Evolutionary conservation across 2,329 filamentous ascomycete species (phyloP).

Genomic region (Colletotrichum noveboracense): DNA sequence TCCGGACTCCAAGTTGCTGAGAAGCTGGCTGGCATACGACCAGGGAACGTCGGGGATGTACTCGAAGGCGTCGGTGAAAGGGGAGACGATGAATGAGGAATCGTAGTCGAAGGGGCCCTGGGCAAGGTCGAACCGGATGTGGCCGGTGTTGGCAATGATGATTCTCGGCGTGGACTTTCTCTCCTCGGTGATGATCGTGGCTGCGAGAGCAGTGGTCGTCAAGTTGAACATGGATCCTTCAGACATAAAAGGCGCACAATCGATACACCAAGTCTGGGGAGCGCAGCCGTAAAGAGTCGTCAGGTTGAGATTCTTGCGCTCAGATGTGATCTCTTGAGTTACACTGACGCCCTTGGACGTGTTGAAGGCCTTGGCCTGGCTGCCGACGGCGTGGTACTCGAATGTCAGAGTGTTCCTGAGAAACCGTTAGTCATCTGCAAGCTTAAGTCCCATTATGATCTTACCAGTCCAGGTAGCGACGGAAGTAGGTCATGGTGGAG

Average conservation of each 20-base stretch:
- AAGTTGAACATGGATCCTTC: neutral
- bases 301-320: slow-evolving; percentile 59
- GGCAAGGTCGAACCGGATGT: slow-evolving; percentile 65
- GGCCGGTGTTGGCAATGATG: slow-evolving; percentile 65
- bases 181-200: slow-evolving; percentile 53
- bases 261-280: slow-evolving; percentile 63
- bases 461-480: slow-evolving; percentile 73
- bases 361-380: slow-evolving; percentile 34
- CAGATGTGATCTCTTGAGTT: slow-evolving; percentile 53
- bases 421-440: neutral
- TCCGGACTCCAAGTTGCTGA: neutral
- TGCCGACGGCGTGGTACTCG: slow-evolving; percentile 63
- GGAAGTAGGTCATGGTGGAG: slow-evolving; percentile 51
- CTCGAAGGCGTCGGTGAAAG: slow-evolving; percentile 58
- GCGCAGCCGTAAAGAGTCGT: slow-evolving; percentile 64
- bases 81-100: slow-evolving; percentile 59
- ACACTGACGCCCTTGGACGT: slow-evolving; percentile 44
- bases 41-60: slow-evolving; percentile 60
- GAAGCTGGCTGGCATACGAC: slow-evolving; percentile 14
- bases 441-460: slow-evolving; percentile 42
- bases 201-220: slow-evolving; percentile 14
- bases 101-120: slow-evolving; percentile 66
- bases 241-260: slow-evolving; percentile 55
- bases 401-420: slow-evolving; percentile 44
- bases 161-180: slow-evolving; percentile 49